These are phyloP conservation scores for Mesembryanthemum crystallinum DNA, from an alignment of 148 eudicot genomes.

Conservation along the genomic window DNA sequence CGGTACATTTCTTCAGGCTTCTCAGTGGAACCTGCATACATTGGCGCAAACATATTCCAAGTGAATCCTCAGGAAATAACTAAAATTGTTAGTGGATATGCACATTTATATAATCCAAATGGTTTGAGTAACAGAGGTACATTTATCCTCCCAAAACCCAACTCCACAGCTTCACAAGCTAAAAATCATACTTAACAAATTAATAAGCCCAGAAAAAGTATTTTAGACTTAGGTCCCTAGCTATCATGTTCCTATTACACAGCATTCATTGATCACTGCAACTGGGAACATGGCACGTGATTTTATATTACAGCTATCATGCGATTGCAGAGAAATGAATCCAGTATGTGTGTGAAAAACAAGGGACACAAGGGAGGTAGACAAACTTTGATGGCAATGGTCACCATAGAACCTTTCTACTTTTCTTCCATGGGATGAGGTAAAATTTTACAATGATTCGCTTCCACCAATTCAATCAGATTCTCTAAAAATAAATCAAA, in stretches of 20 bases:
- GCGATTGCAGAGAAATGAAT: background rate
- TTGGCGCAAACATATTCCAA: slow-evolving; percentile 10
- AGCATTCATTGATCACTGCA: background rate
- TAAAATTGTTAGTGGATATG: background rate
- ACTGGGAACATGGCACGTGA: background rate
- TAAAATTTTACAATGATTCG: background rate
- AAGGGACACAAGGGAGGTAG: background rate
- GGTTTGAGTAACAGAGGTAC: background rate
- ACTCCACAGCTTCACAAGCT: background rate
- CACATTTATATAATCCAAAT: background rate
- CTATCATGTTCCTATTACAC: background rate
- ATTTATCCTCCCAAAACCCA: background rate
- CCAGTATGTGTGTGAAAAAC: background rate
- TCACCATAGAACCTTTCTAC: background rate
- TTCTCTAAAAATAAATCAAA: background rate
- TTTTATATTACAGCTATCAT: background rate
- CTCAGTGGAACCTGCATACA: slow-evolving; percentile 74
- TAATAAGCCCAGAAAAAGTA: background rate
- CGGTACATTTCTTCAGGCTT: slow-evolving; percentile 98
- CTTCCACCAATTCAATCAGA: background rate
- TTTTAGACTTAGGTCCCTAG: too few species aligned
- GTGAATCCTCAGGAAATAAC: slow-evolving; percentile 1
- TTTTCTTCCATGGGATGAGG: background rate
- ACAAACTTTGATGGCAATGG: background rate
- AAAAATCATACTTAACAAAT: background rate